phyloP scores from a whole-genome alignment of 2,329 filamentous ascomycete species.

The Penicillium frequentans region DNA sequence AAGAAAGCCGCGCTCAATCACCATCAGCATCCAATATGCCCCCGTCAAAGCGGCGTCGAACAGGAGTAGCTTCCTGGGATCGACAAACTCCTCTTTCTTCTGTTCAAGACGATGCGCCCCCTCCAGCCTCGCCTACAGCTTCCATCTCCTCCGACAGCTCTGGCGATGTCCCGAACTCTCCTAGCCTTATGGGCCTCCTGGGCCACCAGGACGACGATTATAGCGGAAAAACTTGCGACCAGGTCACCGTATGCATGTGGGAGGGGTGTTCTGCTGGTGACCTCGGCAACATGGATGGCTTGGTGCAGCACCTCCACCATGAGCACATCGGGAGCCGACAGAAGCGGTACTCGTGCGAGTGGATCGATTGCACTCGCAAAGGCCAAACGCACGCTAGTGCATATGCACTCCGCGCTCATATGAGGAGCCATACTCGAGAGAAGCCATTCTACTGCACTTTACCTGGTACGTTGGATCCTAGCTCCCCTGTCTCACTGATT shows the following conservation, averaged over 20 bases:
- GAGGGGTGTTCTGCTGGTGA: constrained; percentile 71
- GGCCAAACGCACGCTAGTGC: constrained; percentile 90
- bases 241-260: constrained; percentile 77
- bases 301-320: constrained; percentile 84
- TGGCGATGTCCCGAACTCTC: constrained; percentile 76
- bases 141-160: constrained; percentile 90
- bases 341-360: constrained; percentile 98
- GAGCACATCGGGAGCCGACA: constrained; percentile 91
- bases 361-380: constrained; percentile 85
- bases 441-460: constrained; percentile 97
- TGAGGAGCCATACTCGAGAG: constrained; percentile 96
- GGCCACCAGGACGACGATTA: constrained; percentile 58
- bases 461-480: constrained; percentile 64
- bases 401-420: constrained; percentile 93
- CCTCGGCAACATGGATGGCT: constrained; percentile 74
- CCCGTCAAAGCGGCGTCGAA: constrained; percentile 51
- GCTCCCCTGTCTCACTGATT: neutral
- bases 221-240: constrained; percentile 69
- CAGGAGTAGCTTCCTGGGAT: constrained; percentile 46
- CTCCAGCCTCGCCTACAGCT: constrained; percentile 54
- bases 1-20: constrained; percentile 50
- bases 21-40: constrained; percentile 42
- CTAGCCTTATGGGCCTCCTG: constrained; percentile 49
- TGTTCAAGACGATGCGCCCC: constrained; percentile 39
- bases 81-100: constrained; percentile 52